Evolutionary conservation across 164 flowering plant genomes (phyloP), one percentile per base, ranked within the genome.

Genomic region (Umbellularia californica): DNA sequence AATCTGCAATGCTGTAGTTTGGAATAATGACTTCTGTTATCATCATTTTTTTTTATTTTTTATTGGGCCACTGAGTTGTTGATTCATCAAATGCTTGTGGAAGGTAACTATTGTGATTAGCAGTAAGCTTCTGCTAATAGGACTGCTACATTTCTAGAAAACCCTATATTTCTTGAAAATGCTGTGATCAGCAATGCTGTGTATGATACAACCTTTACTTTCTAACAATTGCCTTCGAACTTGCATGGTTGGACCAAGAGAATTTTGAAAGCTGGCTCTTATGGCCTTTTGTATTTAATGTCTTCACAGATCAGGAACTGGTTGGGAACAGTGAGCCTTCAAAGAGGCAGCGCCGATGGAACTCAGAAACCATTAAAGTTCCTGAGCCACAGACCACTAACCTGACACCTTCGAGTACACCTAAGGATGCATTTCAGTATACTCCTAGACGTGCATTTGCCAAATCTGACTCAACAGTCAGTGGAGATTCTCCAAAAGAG

Each of bases 281-380:
- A 67, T 12, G 28, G 41, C 4, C 47, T 30, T 67, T 67, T 67
- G 69, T 72, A 12, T 30, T 30, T 13, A 64, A 71, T 47, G 15
- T 74, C n/a, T 71, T 72, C 33, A 41, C 86, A 91, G 97, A 87
- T 83, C 84, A 89, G 81, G 88, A 79, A 77, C 81, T 79, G 9
- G 84, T 64, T 69, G 87, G 82, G 63, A 84, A 72, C 74, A 83
- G 66, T 83, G 95, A 93, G 67, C 80, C 87, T 64, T 67, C 77
- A n/a, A 95, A 95, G 81, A 87, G 94, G 83, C 94, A 87, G 76
- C 93, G 94, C 19, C 84, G 88, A 78, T 91, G 97, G 97, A 87
- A 86, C 76, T 28, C 90, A 52, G 97, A 88, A 58, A 75, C 78
- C 50, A 64, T 80, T 9, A 88, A 88, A 79, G 79, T 79, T 77